Evolutionary conservation across 2,329 filamentous ascomycete species (phyloP), one percentile per base, ranked within the genome.

Genomic region (Trichoderma sp.): DNA sequence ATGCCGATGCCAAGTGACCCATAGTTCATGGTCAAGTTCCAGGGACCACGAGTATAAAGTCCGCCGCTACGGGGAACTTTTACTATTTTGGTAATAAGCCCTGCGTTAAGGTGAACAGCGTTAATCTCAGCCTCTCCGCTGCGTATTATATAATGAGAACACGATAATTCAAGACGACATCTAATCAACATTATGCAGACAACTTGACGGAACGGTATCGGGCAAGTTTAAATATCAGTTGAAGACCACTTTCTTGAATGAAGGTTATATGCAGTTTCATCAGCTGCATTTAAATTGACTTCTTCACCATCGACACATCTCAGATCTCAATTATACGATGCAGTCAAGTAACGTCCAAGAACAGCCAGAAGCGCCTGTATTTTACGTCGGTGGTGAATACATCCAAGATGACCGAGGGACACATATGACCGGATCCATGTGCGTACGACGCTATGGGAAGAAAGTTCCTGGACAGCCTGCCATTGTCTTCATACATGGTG

Each of bases 361-460:
- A 9, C 56, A 28, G 8, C 56, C 26, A n/a, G 56, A 32, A 58
- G 28, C 56, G 28, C 1, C 3, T 30, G 28, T 58, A 18, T 58
- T 58, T 30, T 58, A 58, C 15, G 26, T 58, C 1, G 62, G 62
- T 3, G 62, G 36, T n/a, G 28, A 51, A 21, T 65, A 65, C 28
- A 51, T 65, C 3, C 24, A 51, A 51, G 24, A 65, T 47, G 24
- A 26, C 6, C 62, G 62, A 18, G 62, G 62, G 5, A 51, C 62
- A n/a, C 62, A 65, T 15, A 65, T 65, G 62, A 65, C 62, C 6
- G 62, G 62, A 30, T 39, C 36, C 15, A 65, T 47, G 62, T 65
- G 36, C 62, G 62, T 65, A n/a, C 62, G 36, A 7, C 24, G 36
- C 36, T n/a, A 65, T n/a, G 62, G 62, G 6, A 47, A 65, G 14